phyloP scores from a whole-genome alignment of 345 rosid genomes.

The Melastoma malabathricum region DNA sequence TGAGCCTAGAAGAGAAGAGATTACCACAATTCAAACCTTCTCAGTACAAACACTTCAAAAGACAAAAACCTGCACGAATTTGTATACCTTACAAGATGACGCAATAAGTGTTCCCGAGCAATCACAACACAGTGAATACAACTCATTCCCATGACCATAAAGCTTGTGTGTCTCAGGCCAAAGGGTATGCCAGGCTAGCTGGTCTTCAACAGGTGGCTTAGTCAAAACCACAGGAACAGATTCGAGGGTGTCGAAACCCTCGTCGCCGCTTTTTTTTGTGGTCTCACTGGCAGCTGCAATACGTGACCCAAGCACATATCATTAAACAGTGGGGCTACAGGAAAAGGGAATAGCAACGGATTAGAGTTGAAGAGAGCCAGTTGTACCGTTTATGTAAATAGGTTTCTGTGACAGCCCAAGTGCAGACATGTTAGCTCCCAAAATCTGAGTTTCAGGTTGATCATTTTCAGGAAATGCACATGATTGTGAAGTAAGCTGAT shows the following conservation, averaged over 20 bases:
- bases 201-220: slow-evolving; percentile 88
- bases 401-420: slow-evolving; percentile 98
- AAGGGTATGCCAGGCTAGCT: slow-evolving; percentile 74
- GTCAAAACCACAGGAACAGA: slow-evolving; percentile 71
- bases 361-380: slow-evolving; percentile 4
- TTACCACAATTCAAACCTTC: neutral
- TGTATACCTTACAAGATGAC: slow-evolving; percentile 82
- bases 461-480: slow-evolving; percentile 40
- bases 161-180: slow-evolving; percentile 98
- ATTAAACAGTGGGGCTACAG: neutral
- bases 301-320: slow-evolving; percentile 2
- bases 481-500: slow-evolving; percentile 33
- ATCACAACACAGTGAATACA: slow-evolving; percentile 69
- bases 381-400: slow-evolving; percentile 54
- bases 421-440: slow-evolving; percentile 96
- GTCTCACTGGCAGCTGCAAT: slow-evolving; percentile 48
- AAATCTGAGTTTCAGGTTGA: slow-evolving; percentile 50
- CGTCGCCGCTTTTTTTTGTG: slow-evolving; percentile 30
- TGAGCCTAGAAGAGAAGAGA: slow-evolving; percentile 48
- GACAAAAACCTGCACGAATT: neutral
- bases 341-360: neutral
- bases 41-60: too few relatives aligned
- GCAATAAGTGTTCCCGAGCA: slow-evolving; percentile 69
- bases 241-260: slow-evolving; percentile 72
- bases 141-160: slow-evolving; percentile 90